Base-by-base conservation (phyloP, 495 filamentous ascomycete species). In the Aspergillus wentii region DNA sequence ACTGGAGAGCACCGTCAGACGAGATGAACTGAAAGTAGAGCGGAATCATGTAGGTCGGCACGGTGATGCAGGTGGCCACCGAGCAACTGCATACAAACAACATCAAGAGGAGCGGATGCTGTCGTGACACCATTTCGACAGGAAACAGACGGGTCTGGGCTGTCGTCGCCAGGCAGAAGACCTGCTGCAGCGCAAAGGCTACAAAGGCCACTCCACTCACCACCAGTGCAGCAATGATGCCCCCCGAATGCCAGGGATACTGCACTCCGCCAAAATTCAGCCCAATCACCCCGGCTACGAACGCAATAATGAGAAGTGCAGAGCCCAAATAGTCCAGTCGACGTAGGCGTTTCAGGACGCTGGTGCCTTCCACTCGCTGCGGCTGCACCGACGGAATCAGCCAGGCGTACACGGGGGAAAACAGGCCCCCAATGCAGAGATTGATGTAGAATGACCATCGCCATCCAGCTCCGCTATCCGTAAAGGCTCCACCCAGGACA, bases 21-120 rank as follows among this genome's bases (percentile, higher is more conserved):
- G 58, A 59, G 1, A 67, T 66, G 50, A 83, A 83, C 40, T 79
- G 75, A 54, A 82, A 83, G 59, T 69, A 79, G 25, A 80, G 49
- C 0, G 78, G 79, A 35, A 63, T 52, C 35, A 74, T 78, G 47
- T 77, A 78, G 17, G n/a, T n/a, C n/a, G n/a, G n/a, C n/a, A 76
- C 54, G 0, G 59, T 37, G n/a, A 70, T 33, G 29, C 64, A 71
- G 21, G 58, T 41, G 38, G 30, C 15, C 0, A 35, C 22, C 9
- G 27, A 18, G 5, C 31, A 27, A 25, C 63, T 2, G 59, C 56
- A 0, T 65, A 50, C 56, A 65, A 17, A 52, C 39, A 9, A 49
- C 23, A 45, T n/a, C n/a, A 71, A 74, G 1, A 80, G 55, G 17
- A 79, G 46, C 4, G 76, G 21, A 26, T 68, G 52, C 0, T 27